Evolutionary conservation across 2,329 filamentous ascomycete genomes (phyloP).

Genomic region (Neopestalotiopsis sp.): DNA sequence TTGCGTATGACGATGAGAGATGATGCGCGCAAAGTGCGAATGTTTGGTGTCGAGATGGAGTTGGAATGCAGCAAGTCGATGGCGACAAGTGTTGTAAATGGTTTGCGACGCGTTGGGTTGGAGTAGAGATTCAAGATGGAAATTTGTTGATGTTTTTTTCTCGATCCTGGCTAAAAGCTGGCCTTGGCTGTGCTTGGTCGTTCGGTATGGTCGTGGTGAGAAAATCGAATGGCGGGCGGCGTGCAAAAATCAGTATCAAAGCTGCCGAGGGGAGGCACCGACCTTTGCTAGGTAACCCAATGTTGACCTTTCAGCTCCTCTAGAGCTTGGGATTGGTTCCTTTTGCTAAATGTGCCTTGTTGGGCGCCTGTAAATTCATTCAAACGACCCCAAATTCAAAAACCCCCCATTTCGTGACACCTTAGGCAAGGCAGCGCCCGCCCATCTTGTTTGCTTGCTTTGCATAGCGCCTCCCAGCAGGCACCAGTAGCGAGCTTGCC

Average conservation of each 20-base stretch:
- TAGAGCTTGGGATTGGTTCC: not conserved
- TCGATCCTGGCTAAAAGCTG: slow-evolving; percentile 5
- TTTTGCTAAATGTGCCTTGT: not conserved
- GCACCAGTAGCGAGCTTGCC: not conserved
- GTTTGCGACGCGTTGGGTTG: slow-evolving; percentile 12
- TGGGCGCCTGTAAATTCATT: not conserved
- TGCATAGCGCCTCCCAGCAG: not conserved
- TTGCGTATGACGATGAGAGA: slow-evolving; percentile 42
- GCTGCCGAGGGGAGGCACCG: not conserved
- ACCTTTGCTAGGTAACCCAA: no score
- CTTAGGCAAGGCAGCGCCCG: not conserved
- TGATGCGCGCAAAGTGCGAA: slow-evolving; percentile 20
- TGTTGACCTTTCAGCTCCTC: not conserved
- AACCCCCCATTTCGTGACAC: not conserved
- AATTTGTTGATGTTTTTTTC: slow-evolving; percentile 22
- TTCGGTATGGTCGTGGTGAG: slow-evolving; percentile 10
- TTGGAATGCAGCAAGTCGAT: not conserved
- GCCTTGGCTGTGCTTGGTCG: slow-evolving; percentile 12
- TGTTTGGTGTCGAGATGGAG: not conserved
- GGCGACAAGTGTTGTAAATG: slow-evolving; percentile 5
- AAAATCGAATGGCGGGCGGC: slow-evolving; percentile 21
- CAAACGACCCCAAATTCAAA: not conserved
- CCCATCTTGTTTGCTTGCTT: not conserved
- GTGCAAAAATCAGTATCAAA: slow-evolving; percentile 6
- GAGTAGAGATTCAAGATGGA: slow-evolving; percentile 12